These are phyloP conservation scores for Gossypium aridum DNA, from an alignment of 441 rosid genomes.

Conservation along the genomic window DNA sequence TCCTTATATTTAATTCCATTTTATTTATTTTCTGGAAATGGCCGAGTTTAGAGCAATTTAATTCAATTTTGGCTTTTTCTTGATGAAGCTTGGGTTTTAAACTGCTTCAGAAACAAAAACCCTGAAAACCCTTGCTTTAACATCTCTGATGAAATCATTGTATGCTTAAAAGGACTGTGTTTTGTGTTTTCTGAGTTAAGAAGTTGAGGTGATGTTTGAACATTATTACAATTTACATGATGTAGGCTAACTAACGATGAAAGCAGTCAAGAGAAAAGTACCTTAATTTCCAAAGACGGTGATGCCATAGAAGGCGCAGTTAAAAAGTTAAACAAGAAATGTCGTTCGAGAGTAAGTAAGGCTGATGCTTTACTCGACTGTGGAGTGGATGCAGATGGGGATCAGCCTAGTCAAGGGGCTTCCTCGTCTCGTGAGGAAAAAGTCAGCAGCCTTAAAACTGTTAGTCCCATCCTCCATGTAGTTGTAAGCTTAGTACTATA, in stretches of 20 bases:
- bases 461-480: conserved; percentile 25
- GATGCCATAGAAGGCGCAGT: conserved; percentile 52
- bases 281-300: conserved; percentile 34
- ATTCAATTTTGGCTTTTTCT: neutral
- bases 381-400: conserved; percentile 73
- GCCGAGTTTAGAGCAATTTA: neutral
- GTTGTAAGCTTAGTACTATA: neutral
- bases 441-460: conserved; percentile 93
- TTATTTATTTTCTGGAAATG: neutral
- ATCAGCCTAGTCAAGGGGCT: conserved; percentile 55
- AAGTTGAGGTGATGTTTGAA: conserved; percentile 1
- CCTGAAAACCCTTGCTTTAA: conserved; percentile 1
- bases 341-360: conserved; percentile 59
- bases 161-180: neutral
- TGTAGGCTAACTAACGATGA: conserved; percentile 51
- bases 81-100: neutral
- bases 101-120: neutral
- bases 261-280: conserved; percentile 44
- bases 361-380: conserved; percentile 53
- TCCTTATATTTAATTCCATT: neutral
- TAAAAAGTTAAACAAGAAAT: conserved; percentile 50
- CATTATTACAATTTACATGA: neutral
- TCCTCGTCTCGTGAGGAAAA: conserved; percentile 80
- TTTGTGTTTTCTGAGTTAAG: neutral
- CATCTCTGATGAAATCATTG: neutral